phyloP scores from a whole-genome alignment of 768 basidiomycete genomes.

The Boletus bicolor region DNA sequence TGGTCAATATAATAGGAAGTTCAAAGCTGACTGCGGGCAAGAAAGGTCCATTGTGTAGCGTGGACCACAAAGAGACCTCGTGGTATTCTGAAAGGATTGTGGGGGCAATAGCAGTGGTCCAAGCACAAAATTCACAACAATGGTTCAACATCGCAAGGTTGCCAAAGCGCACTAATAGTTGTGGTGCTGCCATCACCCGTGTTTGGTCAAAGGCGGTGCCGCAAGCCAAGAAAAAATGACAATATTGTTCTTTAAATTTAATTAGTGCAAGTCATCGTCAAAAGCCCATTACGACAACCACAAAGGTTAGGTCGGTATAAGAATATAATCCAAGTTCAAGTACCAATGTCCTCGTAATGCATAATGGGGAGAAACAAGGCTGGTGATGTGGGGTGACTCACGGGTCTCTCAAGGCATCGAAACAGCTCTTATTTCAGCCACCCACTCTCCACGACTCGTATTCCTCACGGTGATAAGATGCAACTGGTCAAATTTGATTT shows the following conservation, averaged over 20 bases:
- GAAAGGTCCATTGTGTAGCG: not conserved
- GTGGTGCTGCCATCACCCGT: not conserved
- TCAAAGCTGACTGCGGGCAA: not conserved
- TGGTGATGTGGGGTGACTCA: conserved; percentile 4
- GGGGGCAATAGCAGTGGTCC: not conserved
- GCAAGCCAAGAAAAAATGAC: not conserved
- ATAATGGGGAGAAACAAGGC: not conserved
- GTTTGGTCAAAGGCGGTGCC: not conserved
- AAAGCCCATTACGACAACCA: conserved; percentile 1
- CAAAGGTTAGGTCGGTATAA: not conserved
- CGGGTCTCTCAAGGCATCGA: conserved; percentile 7
- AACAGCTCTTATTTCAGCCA: conserved; percentile 26
- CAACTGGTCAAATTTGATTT: conserved; percentile 24
- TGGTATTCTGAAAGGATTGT: not conserved
- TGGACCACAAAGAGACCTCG: not conserved
- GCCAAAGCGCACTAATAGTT: not conserved
- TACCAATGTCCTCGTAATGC: conserved; percentile 3
- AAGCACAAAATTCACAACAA: not conserved
- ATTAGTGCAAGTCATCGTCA: not conserved
- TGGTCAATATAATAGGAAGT: conserved; percentile 5
- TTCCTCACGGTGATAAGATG: conserved; percentile 26
- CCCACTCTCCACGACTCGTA: conserved; percentile 28
- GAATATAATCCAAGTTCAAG: not conserved
- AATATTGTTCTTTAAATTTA: not conserved
- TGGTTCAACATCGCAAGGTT: not conserved